These are phyloP conservation scores for Glycyrrhiza uralensis DNA, from an alignment of 306 rosid genomes.

Conservation along the genomic window DNA sequence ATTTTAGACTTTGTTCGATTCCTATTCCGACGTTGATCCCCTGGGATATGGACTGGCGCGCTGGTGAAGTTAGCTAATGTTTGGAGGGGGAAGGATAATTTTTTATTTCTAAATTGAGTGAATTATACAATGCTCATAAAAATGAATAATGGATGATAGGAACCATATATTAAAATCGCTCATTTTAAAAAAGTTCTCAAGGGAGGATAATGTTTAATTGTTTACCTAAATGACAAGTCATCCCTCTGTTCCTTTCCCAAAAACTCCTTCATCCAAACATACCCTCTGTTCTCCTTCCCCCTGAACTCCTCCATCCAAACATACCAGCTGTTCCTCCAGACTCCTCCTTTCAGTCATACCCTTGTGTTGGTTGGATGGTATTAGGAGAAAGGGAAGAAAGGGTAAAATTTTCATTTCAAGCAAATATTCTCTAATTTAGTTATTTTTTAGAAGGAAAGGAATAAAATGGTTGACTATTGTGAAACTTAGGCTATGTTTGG, in stretches of 20 bases:
- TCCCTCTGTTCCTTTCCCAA: background rate
- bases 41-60: background rate
- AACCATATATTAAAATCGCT: background rate
- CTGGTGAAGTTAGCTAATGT: background rate
- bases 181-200: background rate
- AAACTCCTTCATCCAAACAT: background rate
- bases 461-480: no score
- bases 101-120: background rate
- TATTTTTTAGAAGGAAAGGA: no score
- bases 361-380: background rate
- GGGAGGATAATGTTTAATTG: background rate
- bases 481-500: no score
- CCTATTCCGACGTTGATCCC: background rate
- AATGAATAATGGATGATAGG: background rate
- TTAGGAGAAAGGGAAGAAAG: background rate
- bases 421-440: no score
- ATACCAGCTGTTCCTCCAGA: no score
- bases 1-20: background rate
- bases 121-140: background rate
- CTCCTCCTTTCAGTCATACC: background rate
- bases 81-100: background rate
- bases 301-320: no score
- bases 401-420: background rate
- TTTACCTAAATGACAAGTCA: background rate
- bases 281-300: background rate